phyloP scores from a whole-genome alignment of 2,329 filamentous ascomycete genomes.

The Polytolypa hystricis region DNA sequence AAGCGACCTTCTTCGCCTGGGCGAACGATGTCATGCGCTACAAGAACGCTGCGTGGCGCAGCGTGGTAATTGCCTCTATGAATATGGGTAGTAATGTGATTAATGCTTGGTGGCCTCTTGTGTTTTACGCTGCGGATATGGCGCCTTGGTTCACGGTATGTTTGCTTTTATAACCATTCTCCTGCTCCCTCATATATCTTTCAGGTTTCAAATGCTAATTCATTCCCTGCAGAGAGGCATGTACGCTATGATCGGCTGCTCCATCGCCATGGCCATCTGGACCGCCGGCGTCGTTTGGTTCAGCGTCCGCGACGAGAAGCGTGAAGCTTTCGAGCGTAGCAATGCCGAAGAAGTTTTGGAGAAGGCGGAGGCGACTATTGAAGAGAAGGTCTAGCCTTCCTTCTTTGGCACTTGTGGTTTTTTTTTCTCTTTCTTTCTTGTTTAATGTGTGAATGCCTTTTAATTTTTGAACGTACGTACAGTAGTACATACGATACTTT shows the following conservation, averaged over 20 bases:
- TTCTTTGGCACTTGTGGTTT: neutral
- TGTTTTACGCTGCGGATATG: conserved; percentile 58
- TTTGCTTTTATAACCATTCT: conserved; percentile 17
- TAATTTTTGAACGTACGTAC: no score
- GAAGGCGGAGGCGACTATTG: neutral
- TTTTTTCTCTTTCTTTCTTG: neutral
- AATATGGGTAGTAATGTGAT: conserved; percentile 57
- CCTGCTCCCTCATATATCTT: conserved; percentile 12
- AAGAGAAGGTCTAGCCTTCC: neutral
- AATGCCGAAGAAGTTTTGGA: neutral
- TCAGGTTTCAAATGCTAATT: conserved; percentile 9
- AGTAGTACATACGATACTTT: no score
- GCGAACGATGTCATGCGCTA: conserved; percentile 59
- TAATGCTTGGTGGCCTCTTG: conserved; percentile 62
- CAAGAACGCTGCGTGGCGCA: conserved; percentile 52
- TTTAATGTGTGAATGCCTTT: neutral
- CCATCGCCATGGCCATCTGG: conserved; percentile 50
- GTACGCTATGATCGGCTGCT: conserved; percentile 61
- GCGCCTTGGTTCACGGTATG: conserved; percentile 55
- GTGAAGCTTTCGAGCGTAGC: neutral
- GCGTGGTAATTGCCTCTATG: conserved; percentile 61
- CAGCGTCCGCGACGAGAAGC: conserved; percentile 9
- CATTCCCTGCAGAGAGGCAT: conserved; percentile 44
- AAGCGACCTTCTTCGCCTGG: conserved; percentile 67
- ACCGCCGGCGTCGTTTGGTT: conserved; percentile 23